A percentile compares a stretch with the other conserved stretches of the same genome.
Conservation (phyloP, 441 rosid species). For the Breynia disticha region DNA sequence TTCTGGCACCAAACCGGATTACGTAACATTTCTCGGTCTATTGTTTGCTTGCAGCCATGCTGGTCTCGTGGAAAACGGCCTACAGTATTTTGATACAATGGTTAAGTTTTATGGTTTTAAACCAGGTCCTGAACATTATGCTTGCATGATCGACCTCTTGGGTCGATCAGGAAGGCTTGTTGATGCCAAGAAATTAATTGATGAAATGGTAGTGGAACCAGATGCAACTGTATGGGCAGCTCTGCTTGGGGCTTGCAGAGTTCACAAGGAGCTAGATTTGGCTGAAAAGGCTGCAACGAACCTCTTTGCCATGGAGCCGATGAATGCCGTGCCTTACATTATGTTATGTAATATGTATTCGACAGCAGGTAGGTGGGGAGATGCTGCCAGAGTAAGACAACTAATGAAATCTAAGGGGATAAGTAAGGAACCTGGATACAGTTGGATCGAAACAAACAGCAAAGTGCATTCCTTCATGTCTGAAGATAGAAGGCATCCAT, state of each 20-base stretch:
- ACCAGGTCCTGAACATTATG: conserved; percentile 78
- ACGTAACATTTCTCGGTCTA: conserved; percentile 70
- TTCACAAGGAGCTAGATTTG: conserved; percentile 48
- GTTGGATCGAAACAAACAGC: conserved; percentile 66
- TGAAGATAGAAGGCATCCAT: conserved; percentile 65
- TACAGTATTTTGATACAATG: conserved; percentile 56
- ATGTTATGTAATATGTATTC: conserved; percentile 65
- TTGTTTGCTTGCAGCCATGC: conserved; percentile 88
- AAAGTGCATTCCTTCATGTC: conserved; percentile 56
- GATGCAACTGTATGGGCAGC: conserved; percentile 86
- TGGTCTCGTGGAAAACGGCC: conserved; percentile 51
- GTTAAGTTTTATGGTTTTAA: conserved; percentile 40
- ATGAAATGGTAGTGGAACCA: conserved; percentile 59
- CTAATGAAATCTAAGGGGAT: conserved; percentile 59
- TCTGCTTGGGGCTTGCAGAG: conserved; percentile 58
- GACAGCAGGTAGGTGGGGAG: conserved; percentile 52
- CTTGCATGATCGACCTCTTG: conserved; percentile 82
- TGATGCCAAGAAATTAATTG: conserved; percentile 47
- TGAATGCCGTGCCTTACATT: conserved; percentile 60
- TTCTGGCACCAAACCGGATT: conserved; percentile 55
- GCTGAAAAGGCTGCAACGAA: conserved; percentile 75
- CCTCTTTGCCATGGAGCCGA: conserved; percentile 61
- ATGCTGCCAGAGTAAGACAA: conserved; percentile 55
- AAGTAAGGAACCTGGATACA: conserved; percentile 70
- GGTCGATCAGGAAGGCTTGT: conserved; percentile 68